Base-by-base conservation (phyloP, 2,329 filamentous ascomycete species). In the Alternaria ventricosa region DNA sequence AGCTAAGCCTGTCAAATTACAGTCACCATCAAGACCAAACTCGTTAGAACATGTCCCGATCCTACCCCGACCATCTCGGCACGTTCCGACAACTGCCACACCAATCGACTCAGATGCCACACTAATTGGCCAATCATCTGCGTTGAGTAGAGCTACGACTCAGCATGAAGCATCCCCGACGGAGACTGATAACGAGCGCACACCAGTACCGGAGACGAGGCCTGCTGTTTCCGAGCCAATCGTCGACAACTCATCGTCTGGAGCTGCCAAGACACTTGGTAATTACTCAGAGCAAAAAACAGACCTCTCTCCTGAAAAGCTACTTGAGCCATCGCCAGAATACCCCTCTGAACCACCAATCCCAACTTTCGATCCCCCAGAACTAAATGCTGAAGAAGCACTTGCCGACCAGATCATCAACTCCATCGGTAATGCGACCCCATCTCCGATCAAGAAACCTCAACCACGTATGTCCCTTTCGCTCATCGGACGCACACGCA, bases 401-500 rank as follows among this genome's bases (percentile, higher is more conserved):
- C 72, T 80, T 12, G 79, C 78, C 22, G 78, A 80, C 28, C 74
- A 77, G 53, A 83, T 83, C 56, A 75, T 82, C 56, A 73, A 76
- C 8, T 78, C 79, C 9, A 77, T 81, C 50, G 74, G 75, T 28
- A 71, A 79, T 54, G 78, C 80, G 13, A 80, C 78, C 1, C 81
- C 81, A 6, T 82, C 81, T 5, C 81, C 81, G 1, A 65, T 76
- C 13, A 82, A 82, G 60, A 76, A 75, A n/a, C 68, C 68, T 11
- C 72, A 78, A 51, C 74, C 78, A 10, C 79, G 77, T 9, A 79
- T 79, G 45, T 82, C 82, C 6, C 76, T 79, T 10, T 82, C 82
- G 4, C 79, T 86, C 25, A 74, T 80, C 5, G 84, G 86, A 62
- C 79, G 83, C 47, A 83, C 83, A 11, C 80, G 83, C 59, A 78